Percentiles rank a stretch among this genome's conserved stretches.
Conservation (phyloP, 495 filamentous ascomycete genomes). For the Hyaloscypha finlandica region DNA sequence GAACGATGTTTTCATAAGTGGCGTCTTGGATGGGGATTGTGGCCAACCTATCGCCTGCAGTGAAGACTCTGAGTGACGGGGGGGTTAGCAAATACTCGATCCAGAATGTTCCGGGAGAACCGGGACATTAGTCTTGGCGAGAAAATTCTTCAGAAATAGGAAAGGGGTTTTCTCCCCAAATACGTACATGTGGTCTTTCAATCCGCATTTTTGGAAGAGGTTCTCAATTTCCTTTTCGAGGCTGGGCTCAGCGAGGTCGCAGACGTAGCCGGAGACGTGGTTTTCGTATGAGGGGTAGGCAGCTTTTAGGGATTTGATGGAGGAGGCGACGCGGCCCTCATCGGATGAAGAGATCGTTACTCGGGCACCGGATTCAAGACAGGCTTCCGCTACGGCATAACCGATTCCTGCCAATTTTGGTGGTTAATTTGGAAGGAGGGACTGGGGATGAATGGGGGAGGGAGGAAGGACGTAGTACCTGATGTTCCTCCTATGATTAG, state of each 20-base stretch:
- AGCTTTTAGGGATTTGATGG: constrained; percentile 41
- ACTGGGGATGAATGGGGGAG: not conserved
- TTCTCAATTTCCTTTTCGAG: constrained; percentile 48
- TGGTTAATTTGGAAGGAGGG: not conserved
- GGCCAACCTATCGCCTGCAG: constrained; percentile 52
- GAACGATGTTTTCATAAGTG: constrained; percentile 40
- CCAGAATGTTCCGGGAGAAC: no score
- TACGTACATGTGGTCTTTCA: constrained; percentile 55
- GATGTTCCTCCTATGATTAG: constrained; percentile 30
- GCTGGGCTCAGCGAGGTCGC: constrained; percentile 49
- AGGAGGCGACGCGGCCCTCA: constrained; percentile 39
- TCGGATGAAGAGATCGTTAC: constrained; percentile 59
- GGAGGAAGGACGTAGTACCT: not conserved
- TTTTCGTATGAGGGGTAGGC: constrained; percentile 38
- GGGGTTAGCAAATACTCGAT: no score
- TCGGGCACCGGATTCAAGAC: constrained; percentile 49
- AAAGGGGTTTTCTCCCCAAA: no score
- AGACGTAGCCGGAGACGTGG: constrained; percentile 41
- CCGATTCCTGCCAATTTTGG: constrained; percentile 49
- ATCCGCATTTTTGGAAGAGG: constrained; percentile 46
- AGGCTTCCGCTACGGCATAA: constrained; percentile 52
- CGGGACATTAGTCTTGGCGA: no score
- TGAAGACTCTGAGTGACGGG: constrained; percentile 43
- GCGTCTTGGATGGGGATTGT: constrained; percentile 40
- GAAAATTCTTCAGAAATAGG: no score